phyloP scores from a whole-genome alignment of 2,329 filamentous ascomycete genomes.

The Monascus ruber region DNA sequence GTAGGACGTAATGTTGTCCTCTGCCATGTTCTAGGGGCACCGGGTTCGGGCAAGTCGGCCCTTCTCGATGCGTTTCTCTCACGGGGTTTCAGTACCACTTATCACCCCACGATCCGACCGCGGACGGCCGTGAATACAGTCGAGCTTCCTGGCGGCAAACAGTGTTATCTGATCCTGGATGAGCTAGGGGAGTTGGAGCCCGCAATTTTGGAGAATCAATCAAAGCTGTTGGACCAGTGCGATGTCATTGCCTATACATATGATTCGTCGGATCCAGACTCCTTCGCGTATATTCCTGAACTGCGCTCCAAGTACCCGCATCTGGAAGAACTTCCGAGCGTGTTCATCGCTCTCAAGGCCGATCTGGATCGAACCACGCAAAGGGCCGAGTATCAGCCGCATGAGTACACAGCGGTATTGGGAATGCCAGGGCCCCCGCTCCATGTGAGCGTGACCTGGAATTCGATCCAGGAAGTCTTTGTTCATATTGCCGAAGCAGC shows the following conservation, averaged over 20 bases:
- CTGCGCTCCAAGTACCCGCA: slow-evolving; percentile 69
- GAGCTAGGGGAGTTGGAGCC: slow-evolving; percentile 93
- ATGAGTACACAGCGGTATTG: slow-evolving; percentile 73
- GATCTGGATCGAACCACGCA: slow-evolving; percentile 97
- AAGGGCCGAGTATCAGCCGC: slow-evolving; percentile 77
- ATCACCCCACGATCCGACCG: slow-evolving; percentile 90
- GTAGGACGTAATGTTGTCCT: slow-evolving; percentile 92
- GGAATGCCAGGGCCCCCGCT: slow-evolving; percentile 77
- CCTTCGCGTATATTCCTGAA: slow-evolving; percentile 80
- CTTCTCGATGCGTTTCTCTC: slow-evolving; percentile 86
- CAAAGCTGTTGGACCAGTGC: slow-evolving; percentile 73
- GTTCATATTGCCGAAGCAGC: slow-evolving; percentile 84
- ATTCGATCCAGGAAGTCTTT: slow-evolving; percentile 86
- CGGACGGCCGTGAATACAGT: slow-evolving; percentile 91
- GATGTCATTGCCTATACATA: slow-evolving; percentile 93
- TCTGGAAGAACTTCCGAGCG: slow-evolving; percentile 75
- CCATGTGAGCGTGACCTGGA: slow-evolving; percentile 92
- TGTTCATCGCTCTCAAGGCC: slow-evolving; percentile 89
- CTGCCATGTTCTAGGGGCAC: slow-evolving; percentile 80
- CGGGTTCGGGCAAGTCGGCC: slow-evolving; percentile 80
- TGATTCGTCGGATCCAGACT: slow-evolving; percentile 93
- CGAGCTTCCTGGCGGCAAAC: slow-evolving; percentile 87
- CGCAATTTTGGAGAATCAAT: slow-evolving; percentile 82
- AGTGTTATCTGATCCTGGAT: slow-evolving; percentile 91
- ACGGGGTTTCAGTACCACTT: slow-evolving; percentile 69